phyloP scores from a whole-genome alignment of 352 stramenopile genomes.

The Lagenidium sp. region DNA sequence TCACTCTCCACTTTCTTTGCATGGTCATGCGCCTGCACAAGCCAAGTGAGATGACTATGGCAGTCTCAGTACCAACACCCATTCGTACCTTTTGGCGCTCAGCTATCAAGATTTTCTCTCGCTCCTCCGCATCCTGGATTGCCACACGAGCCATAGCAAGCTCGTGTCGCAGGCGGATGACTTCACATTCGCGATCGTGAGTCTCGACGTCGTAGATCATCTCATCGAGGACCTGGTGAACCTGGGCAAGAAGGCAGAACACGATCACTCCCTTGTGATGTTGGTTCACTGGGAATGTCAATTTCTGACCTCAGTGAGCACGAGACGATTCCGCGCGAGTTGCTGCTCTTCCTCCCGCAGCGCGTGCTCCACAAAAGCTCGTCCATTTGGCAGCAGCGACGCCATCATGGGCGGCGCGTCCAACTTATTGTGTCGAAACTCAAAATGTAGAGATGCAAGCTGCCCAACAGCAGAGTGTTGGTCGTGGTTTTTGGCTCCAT shows the following conservation, averaged over 20 bases:
- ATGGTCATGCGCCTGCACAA: constrained; percentile 41
- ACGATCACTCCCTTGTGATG: neutral
- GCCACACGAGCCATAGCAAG: constrained; percentile 6
- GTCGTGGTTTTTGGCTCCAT: neutral
- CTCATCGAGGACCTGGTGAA: constrained; percentile 58
- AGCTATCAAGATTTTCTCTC: constrained; percentile 46
- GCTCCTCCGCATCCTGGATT: constrained; percentile 33
- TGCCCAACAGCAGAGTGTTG: too few relatives aligned
- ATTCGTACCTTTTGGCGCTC: constrained; percentile 43
- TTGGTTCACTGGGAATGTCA: neutral
- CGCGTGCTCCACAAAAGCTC: constrained; percentile 17
- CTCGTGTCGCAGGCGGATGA: constrained; percentile 23
- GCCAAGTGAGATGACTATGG: too few relatives aligned
- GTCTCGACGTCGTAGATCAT: constrained; percentile 82
- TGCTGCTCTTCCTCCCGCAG: constrained; percentile 37
- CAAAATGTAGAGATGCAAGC: too few relatives aligned
- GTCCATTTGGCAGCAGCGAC: constrained; percentile 28
- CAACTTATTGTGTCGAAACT: too few relatives aligned
- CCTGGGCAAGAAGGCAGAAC: constrained; percentile 14
- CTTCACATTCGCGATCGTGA: constrained; percentile 45
- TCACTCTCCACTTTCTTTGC: constrained; percentile 40
- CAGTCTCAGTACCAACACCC: neutral
- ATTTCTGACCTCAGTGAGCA: constrained; percentile 32
- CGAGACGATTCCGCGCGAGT: constrained; percentile 24
- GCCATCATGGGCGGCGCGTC: too few relatives aligned